Evolutionary conservation across 176 grass and related monocot species (phyloP), one percentile per base, ranked within the genome.

Genomic region (Carex littledalei): DNA sequence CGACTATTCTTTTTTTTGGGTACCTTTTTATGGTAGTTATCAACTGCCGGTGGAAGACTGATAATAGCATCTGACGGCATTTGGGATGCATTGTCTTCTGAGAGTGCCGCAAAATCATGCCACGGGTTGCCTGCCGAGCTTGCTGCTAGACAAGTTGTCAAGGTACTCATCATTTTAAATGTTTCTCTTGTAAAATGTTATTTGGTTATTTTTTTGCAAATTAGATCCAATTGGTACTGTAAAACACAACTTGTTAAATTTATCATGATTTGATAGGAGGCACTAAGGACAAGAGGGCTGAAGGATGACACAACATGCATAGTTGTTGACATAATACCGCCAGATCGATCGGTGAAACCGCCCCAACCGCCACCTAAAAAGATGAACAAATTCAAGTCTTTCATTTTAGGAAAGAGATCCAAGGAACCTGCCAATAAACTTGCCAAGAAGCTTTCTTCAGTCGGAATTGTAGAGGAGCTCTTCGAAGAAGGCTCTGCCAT

Each of bases 401-500:
- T 97, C 34, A 91, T 93, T 29, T 84, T 97, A 56, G 91, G 90
- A 85, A 94, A 91, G 70, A 97, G 81, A 85, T 63, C 52, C 61
- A 94, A 94, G 67, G 92, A 89, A 54, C 65, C 87, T 84, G 74
- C 79, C 68, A 90, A 85, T 79, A 94, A 97, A 82, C 86, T 97
- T 53, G 84, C 82, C 85, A 97, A 94, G 79, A 93, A 97, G 81
- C 84, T 92, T 68, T 93, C 89, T 80, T 68, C 81, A 50, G 82
- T 60, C n/a, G 91, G 88, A 79, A 80, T 93, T 2, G 82, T 97
- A 17, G 92, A 94, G 86, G 95, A 97, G 87, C 50, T 97, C 81
- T 97, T 94, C 67, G 95, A 97, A 91, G 95, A 97, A 88, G 95
- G 95, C 88, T 97, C 95, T 34, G 95, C 95, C 15, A 97, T 97